Percentiles rank a stretch among this genome's conserved stretches.
phyloP scores from a whole-genome alignment of 148 eudicot genomes.

The Polygonum maritimum region DNA sequence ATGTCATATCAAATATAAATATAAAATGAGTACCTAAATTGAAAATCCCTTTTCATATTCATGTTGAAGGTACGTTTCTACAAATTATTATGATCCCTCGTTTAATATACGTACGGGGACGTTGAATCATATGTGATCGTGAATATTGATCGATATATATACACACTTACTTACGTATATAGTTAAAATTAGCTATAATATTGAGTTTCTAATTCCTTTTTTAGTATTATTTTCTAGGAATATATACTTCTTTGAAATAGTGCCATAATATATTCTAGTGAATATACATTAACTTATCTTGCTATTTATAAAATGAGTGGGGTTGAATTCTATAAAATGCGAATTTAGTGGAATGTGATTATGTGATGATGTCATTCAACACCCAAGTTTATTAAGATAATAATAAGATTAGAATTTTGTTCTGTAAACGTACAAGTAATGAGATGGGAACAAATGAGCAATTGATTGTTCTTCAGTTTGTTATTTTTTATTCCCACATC shows the following conservation, averaged over 20 bases:
- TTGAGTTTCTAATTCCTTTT: background rate
- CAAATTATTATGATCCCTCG: too few species aligned
- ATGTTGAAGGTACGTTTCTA: too few species aligned
- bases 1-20: too few species aligned
- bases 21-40: too few species aligned
- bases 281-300: background rate
- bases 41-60: too few species aligned
- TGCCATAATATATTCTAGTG: background rate
- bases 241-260: background rate
- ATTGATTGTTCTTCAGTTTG: background rate
- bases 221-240: background rate
- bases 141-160: too few species aligned
- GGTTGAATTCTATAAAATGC: background rate
- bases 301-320: background rate
- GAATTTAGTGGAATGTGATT: background rate
- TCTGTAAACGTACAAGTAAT: background rate
- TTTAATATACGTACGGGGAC: too few species aligned
- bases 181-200: background rate
- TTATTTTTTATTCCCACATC: background rate
- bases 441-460: background rate
- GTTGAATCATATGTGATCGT: too few species aligned
- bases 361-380: background rate
- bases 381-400: background rate
- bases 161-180: background rate
- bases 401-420: too few species aligned